Conservation (phyloP, 1,284 basidiomycete species). For the Thecaphora thlaspeos region DNA sequence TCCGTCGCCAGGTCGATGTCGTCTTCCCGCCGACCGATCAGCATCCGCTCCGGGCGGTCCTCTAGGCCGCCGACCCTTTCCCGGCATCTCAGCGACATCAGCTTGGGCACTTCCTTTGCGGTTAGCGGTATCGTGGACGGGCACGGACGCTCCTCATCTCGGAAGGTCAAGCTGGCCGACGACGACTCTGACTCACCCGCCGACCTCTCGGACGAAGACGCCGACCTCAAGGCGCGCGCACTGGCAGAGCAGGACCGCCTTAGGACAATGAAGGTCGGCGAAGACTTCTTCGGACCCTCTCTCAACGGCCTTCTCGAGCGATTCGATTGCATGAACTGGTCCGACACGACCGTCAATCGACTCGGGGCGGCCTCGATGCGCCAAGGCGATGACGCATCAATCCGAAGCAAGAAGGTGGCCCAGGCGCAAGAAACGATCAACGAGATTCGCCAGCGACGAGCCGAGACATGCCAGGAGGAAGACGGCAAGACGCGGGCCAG, state of each 20-base stretch:
- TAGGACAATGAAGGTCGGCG: conserved; percentile 48
- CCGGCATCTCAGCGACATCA: conserved; percentile 41
- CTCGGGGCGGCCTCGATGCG: conserved; percentile 2
- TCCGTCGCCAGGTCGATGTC: background rate
- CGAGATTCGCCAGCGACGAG: conserved; percentile 39
- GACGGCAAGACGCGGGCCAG: conserved; percentile 26
- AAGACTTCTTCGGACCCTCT: conserved; percentile 50
- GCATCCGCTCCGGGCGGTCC: conserved; percentile 15
- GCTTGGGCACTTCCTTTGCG: conserved; percentile 44
- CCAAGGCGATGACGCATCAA: background rate
- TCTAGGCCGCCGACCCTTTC: conserved; percentile 27
- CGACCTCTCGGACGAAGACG: conserved; percentile 37
- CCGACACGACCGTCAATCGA: conserved; percentile 25
- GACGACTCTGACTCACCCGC: conserved; percentile 34
- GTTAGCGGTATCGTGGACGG: conserved; percentile 33
- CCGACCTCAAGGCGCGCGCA: conserved; percentile 35
- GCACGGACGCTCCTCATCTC: conserved; percentile 7
- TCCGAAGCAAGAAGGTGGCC: conserved; percentile 1
- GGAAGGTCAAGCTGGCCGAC: conserved; percentile 16
- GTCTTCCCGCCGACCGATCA: conserved; percentile 12
- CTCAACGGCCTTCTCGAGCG: conserved; percentile 36
- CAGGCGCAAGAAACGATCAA: conserved; percentile 37
- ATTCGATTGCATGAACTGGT: conserved; percentile 36
- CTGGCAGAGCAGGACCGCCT: conserved; percentile 49
- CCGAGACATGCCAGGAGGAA: conserved; percentile 10